Conservation (phyloP, 192 early-diverging fungal genomes). For the Podochytrium sp. region DNA sequence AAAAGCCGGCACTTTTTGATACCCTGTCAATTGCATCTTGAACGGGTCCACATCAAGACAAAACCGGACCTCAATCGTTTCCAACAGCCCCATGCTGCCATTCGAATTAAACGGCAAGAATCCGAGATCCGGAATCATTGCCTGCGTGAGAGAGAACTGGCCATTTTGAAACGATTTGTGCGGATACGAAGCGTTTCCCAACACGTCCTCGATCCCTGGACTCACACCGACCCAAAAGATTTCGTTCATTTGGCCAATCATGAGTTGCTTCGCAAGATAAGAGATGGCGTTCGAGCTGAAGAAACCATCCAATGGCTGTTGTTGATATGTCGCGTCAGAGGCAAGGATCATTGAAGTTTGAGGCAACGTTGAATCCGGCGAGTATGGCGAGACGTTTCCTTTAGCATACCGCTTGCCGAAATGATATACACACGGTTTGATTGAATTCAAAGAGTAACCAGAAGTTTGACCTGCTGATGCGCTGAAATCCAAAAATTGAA, state of each 20-base stretch:
- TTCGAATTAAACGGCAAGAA: slow-evolving; percentile 1
- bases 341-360: neutral
- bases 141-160: neutral
- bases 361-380: neutral
- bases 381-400: neutral
- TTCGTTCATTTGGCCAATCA: slow-evolving; percentile 24
- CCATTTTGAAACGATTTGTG: neutral
- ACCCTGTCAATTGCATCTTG: slow-evolving; percentile 1
- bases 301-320: slow-evolving; percentile 5
- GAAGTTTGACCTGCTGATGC: neutral
- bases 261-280: neutral
- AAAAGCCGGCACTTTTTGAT: slow-evolving; percentile 14
- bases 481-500: neutral
- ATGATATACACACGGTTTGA: slow-evolving; percentile 20
- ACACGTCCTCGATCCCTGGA: neutral
- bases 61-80: slow-evolving; percentile 16
- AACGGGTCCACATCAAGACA: slow-evolving; percentile 5
- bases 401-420: slow-evolving; percentile 11
- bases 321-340: slow-evolving; percentile 6
- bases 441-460: neutral
- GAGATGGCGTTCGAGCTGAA: slow-evolving; percentile 1
- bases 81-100: slow-evolving; percentile 4
- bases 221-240: neutral
- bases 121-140: neutral
- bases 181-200: neutral